These are phyloP conservation scores for Basipetospora chlamydospora DNA, from an alignment of 2,329 filamentous ascomycete genomes.

Conservation along the genomic window DNA sequence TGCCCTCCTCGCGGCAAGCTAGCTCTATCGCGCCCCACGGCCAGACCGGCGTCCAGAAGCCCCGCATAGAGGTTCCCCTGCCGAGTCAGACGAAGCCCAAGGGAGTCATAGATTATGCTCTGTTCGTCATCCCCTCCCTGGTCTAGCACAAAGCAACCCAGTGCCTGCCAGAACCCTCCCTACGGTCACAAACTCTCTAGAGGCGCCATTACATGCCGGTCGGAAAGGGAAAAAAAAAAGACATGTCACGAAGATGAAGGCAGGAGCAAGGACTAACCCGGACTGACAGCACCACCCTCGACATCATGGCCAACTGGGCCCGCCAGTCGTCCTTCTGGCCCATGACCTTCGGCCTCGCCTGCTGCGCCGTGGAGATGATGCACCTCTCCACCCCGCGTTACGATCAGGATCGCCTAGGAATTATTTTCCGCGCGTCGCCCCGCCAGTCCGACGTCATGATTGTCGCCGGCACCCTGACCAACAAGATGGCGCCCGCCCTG, in stretches of 20 bases:
- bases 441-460: constrained; percentile 90
- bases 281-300: constrained; percentile 52
- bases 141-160: too few relatives aligned
- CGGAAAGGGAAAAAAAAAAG: too few relatives aligned
- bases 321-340: constrained; percentile 82
- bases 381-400: constrained; percentile 76
- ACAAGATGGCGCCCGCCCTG: constrained; percentile 90
- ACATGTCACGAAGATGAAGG: too few relatives aligned
- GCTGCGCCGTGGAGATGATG: constrained; percentile 90
- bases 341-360: constrained; percentile 77
- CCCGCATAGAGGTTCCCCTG: constrained; percentile 58
- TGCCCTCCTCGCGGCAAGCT: constrained; percentile 51
- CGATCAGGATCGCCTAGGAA: constrained; percentile 77
- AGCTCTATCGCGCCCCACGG: constrained; percentile 38
- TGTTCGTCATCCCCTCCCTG: constrained; percentile 43
- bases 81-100: constrained; percentile 68
- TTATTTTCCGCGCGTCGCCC: constrained; percentile 80
- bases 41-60: constrained; percentile 31
- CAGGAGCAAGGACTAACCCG: too few relatives aligned
- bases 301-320: constrained; percentile 71
- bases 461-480: constrained; percentile 80
- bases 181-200: not conserved
- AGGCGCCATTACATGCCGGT: too few relatives aligned
- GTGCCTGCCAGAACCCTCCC: not conserved
- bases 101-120: constrained; percentile 68